Evolutionary conservation across 2,329 filamentous ascomycete species (phyloP).

Genomic region (Didymella exigua): DNA sequence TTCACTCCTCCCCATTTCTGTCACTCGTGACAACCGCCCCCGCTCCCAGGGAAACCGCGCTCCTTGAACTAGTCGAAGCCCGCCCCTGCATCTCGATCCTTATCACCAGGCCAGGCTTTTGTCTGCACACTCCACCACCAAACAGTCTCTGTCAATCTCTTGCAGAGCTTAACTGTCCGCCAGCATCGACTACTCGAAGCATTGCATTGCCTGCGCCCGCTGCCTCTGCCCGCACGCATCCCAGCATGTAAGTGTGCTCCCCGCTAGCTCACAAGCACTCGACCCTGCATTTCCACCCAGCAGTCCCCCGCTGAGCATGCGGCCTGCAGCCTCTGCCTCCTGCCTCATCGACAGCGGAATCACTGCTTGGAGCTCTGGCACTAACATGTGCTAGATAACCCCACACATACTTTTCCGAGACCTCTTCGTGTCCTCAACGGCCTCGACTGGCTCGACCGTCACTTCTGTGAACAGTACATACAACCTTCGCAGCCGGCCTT

Average conservation of each 20-base stretch:
- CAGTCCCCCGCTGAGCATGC: slow-evolving; percentile 20
- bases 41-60: slow-evolving; percentile 45
- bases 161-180: slow-evolving; percentile 33
- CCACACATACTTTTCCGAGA: slow-evolving; percentile 27
- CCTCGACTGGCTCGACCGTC: slow-evolving; percentile 31
- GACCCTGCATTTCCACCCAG: slow-evolving; percentile 22
- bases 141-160: slow-evolving; percentile 34
- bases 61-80: slow-evolving; percentile 45
- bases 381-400: slow-evolving; percentile 37
- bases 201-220: slow-evolving; percentile 34
- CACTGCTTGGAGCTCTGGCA: slow-evolving; percentile 3
- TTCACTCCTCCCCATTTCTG: slow-evolving; percentile 43
- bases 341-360: background rate
- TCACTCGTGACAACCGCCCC: slow-evolving; percentile 36
- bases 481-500: slow-evolving; percentile 29
- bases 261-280: slow-evolving; percentile 35
- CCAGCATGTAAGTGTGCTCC: slow-evolving; percentile 36
- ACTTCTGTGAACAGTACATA: slow-evolving; percentile 31
- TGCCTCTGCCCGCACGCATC: slow-evolving; percentile 25
- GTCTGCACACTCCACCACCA: slow-evolving; percentile 18
- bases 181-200: slow-evolving; percentile 39
- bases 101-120: slow-evolving; percentile 36
- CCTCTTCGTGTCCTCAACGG: slow-evolving; percentile 29
- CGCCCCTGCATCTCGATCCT: slow-evolving; percentile 44
- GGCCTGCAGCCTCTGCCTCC: slow-evolving; percentile 17